Percentiles rank a stretch among this genome's conserved stretches.
Evolutionary conservation across 2,329 filamentous ascomycete genomes (phyloP).

Genomic region (Botrytis paeoniae): DNA sequence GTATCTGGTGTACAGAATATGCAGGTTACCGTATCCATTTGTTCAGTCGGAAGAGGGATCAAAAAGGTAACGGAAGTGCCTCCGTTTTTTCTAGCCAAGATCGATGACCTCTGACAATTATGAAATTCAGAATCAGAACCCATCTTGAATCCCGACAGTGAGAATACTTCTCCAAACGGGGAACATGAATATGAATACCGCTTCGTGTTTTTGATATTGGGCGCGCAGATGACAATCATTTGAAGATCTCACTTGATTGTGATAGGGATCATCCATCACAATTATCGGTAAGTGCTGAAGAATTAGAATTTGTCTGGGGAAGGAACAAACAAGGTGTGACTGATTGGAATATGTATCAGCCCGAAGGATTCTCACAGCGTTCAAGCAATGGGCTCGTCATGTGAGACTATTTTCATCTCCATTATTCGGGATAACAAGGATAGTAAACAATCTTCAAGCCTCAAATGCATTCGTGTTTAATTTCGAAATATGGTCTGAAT

Average conservation of each 20-base stretch:
- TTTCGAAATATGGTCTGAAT: background rate
- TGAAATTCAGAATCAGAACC: background rate
- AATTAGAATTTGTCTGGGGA: slow-evolving; percentile 9
- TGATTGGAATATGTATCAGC: slow-evolving; percentile 10
- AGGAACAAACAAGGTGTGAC: background rate
- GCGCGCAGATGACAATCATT: background rate
- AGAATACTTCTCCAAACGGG: slow-evolving; percentile 4
- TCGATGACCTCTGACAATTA: background rate
- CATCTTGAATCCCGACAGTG: background rate
- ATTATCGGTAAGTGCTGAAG: slow-evolving; percentile 1
- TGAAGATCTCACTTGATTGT: slow-evolving; percentile 3
- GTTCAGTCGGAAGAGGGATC: background rate
- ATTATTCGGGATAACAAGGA: slow-evolving; percentile 3
- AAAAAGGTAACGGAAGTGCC: background rate
- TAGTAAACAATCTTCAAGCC: background rate
- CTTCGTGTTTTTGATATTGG: background rate
- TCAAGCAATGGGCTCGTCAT: slow-evolving; percentile 7
- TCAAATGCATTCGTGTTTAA: background rate
- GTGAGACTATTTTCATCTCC: background rate
- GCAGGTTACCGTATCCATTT: slow-evolving; percentile 5
- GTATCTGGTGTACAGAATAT: slow-evolving; percentile 10
- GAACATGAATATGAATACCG: slow-evolving; percentile 2
- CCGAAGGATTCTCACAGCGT: slow-evolving; percentile 1
- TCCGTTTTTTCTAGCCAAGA: background rate
- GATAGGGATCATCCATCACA: slow-evolving; percentile 8